A percentile compares a stretch with the other conserved stretches of the same genome.
phyloP scores from a whole-genome alignment of 257 asterid genomes.

The Nicotiana undulata region DNA sequence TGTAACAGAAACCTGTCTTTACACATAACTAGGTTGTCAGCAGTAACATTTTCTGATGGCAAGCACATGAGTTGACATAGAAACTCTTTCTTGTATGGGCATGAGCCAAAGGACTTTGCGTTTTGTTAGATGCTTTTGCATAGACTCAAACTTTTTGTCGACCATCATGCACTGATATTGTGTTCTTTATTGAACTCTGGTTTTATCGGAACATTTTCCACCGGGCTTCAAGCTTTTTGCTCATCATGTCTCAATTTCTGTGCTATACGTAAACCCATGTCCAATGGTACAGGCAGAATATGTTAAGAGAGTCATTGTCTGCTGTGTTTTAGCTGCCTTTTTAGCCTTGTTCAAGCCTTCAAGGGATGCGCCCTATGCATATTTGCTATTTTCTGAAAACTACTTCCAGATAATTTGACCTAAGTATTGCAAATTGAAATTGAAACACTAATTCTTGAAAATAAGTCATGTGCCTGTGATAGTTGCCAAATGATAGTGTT shows the following conservation, averaged over 20 bases:
- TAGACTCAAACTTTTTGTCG: neutral
- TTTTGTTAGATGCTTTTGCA: neutral
- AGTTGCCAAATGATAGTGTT: too few relatives aligned
- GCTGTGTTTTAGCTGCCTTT: too few relatives aligned
- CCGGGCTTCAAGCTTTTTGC: neutral
- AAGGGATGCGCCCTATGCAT: neutral
- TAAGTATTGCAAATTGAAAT: neutral
- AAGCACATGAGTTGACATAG: neutral
- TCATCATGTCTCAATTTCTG: neutral
- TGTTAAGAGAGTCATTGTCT: neutral
- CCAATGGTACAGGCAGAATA: neutral
- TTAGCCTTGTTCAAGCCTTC: too few relatives aligned
- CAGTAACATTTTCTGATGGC: neutral
- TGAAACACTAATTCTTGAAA: neutral
- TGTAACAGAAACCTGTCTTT: neutral
- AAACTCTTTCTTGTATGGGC: neutral
- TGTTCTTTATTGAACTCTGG: neutral
- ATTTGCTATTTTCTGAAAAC: neutral
- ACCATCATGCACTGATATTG: neutral
- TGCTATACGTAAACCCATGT: neutral
- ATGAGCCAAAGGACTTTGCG: neutral
- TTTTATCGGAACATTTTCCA: neutral
- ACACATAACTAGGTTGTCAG: neutral
- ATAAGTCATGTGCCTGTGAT: neutral
- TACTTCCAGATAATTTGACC: neutral